Evolutionary conservation across 1,284 basidiomycete species (phyloP).

Genomic region (Hemileia vastatrix): DNA sequence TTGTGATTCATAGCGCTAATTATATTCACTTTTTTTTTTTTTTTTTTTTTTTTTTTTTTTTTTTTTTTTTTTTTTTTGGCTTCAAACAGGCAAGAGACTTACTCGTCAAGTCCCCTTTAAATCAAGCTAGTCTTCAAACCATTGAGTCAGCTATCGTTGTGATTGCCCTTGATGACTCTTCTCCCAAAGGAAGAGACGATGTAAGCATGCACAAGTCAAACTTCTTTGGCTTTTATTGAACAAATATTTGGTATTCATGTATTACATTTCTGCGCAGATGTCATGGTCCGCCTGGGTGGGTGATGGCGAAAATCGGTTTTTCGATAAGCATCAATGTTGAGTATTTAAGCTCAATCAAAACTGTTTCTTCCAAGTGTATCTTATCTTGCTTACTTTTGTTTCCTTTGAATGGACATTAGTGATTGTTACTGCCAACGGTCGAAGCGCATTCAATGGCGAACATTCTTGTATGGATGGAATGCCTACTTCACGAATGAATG

Average conservation of each 20-base stretch:
- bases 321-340: slow-evolving; percentile 89
- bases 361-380: not conserved
- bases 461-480: slow-evolving; percentile 95
- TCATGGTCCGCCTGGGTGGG: slow-evolving; percentile 80
- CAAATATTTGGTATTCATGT: too few species aligned
- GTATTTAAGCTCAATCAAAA: not conserved
- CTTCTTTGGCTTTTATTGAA: too few species aligned
- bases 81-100: slow-evolving; percentile 55
- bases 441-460: slow-evolving; percentile 69
- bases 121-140: slow-evolving; percentile 58
- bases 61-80: not conserved
- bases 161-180: slow-evolving; percentile 70
- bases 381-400: slow-evolving; percentile 4
- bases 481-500: slow-evolving; percentile 86
- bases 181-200: slow-evolving; percentile 69
- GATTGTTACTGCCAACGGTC: slow-evolving; percentile 82
- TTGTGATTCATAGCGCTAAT: too few species aligned
- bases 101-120: slow-evolving; percentile 57
- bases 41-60: too few species aligned
- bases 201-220: too few species aligned
- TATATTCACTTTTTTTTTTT: too few species aligned
- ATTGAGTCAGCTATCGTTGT: slow-evolving; percentile 86
- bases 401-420: slow-evolving; percentile 49
- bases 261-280: not conserved
- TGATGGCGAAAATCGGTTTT: slow-evolving; percentile 83